Percentiles rank a stretch among this genome's conserved stretches.
Evolutionary conservation across 768 basidiomycete species (phyloP).

Genomic region (Kwoniella pini): DNA sequence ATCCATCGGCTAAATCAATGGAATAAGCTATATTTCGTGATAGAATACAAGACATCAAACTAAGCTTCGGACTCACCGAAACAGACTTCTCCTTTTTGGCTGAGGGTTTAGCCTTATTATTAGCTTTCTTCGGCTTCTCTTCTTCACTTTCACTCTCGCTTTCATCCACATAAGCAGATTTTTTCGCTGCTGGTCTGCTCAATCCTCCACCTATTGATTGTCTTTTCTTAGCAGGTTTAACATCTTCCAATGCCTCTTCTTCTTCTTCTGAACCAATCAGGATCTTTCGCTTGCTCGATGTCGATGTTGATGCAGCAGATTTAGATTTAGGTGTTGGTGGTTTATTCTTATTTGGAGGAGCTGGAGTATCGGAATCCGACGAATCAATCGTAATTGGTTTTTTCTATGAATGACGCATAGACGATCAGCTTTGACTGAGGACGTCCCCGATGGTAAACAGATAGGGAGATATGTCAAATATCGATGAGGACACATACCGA

Average conservation of each 20-base stretch:
- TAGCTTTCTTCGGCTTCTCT: slow-evolving; percentile 21
- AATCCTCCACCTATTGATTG: slow-evolving; percentile 15
- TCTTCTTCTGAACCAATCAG: slow-evolving; percentile 14
- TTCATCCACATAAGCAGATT: slow-evolving; percentile 10
- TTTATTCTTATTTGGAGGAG: slow-evolving; percentile 21
- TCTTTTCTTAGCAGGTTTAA: slow-evolving; percentile 41
- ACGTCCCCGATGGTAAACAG: too few species aligned
- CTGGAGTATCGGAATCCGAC: slow-evolving; percentile 21
- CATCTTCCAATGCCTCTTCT: slow-evolving; percentile 18
- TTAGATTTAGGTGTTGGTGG: slow-evolving; percentile 10
- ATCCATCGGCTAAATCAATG: slow-evolving; percentile 34
- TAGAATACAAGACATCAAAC: neutral
- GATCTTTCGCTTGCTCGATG: slow-evolving; percentile 19
- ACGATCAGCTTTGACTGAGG: too few species aligned
- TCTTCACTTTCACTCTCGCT: slow-evolving; percentile 20
- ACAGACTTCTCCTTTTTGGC: slow-evolving; percentile 22
- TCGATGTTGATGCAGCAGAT: neutral
- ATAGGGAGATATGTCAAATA: too few species aligned
- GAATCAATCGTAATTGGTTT: slow-evolving; percentile 25
- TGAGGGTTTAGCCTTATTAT: neutral
- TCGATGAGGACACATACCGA: slow-evolving; percentile 2
- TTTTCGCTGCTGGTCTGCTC: slow-evolving; percentile 22
- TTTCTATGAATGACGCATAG: too few species aligned
- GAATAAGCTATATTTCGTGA: slow-evolving; percentile 4
- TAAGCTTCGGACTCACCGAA: slow-evolving; percentile 26